These are phyloP conservation scores for Paraphoma chrysanthemicola DNA, from an alignment of 2,329 filamentous ascomycete species.

Conservation along the genomic window DNA sequence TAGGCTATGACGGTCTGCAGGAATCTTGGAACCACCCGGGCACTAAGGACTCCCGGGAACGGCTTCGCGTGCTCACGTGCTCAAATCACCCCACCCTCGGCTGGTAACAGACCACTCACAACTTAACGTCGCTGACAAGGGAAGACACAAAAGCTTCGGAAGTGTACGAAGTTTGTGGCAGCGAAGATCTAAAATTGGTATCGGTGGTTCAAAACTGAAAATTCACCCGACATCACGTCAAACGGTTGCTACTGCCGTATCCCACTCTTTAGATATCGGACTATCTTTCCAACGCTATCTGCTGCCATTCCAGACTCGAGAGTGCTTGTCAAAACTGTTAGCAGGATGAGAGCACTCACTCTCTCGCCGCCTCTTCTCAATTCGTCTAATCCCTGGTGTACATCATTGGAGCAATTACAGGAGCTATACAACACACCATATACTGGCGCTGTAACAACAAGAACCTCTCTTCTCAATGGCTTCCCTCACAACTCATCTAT, in stretches of 20 bases:
- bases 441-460: conserved; percentile 77
- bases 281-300: too few species aligned
- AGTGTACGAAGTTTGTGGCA: too few species aligned
- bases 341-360: conserved; percentile 46
- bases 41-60: neutral
- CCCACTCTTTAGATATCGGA: too few species aligned
- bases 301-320: too few species aligned
- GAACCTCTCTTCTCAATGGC: conserved; percentile 70
- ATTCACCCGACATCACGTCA: too few species aligned
- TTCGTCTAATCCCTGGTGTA: conserved; percentile 79
- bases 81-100: neutral
- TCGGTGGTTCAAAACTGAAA: too few species aligned
- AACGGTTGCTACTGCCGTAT: too few species aligned
- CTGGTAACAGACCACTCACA: neutral
- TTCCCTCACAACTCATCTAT: conserved; percentile 67
- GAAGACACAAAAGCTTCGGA: too few species aligned
- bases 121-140: neutral
- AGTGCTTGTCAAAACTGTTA: too few species aligned
- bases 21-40: neutral
- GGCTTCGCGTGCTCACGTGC: neutral
- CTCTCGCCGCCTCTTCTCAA: conserved; percentile 75
- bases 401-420: conserved; percentile 66
- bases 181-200: too few species aligned
- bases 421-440: conserved; percentile 66
- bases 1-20: neutral